Evolutionary conservation across 805 yeast species (phyloP).

Genomic region (Sugiyamaella chiloensis): DNA sequence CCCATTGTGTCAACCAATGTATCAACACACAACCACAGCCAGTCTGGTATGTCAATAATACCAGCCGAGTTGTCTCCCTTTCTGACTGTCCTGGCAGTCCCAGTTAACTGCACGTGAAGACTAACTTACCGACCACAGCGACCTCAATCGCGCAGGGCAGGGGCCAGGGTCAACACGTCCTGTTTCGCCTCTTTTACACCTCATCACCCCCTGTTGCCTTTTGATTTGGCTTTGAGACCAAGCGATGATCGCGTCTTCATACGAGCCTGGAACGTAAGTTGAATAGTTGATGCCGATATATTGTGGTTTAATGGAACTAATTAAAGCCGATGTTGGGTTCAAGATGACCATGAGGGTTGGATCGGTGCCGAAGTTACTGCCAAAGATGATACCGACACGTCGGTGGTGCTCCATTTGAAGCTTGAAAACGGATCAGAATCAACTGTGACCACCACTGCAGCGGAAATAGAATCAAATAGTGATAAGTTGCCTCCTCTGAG

Average conservation of each 20-base stretch:
- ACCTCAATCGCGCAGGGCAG: slow-evolving; percentile 5
- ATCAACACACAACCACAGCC: no score
- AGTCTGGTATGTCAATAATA: no score
- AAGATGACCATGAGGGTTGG: slow-evolving; percentile 73
- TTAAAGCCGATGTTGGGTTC: slow-evolving; percentile 71
- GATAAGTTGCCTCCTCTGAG: slow-evolving; percentile 74
- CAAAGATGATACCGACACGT: slow-evolving; percentile 41
- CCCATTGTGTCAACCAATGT: no score
- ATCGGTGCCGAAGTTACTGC: slow-evolving; percentile 60
- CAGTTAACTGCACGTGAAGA: slow-evolving; percentile 3
- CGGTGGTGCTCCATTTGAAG: slow-evolving; percentile 48
- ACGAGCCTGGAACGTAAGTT: slow-evolving; percentile 55
- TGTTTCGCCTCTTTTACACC: slow-evolving; percentile 8
- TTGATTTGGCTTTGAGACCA: not conserved
- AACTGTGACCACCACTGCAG: slow-evolving; percentile 25
- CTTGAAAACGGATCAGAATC: slow-evolving; percentile 45
- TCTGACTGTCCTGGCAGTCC: no score
- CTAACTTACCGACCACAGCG: no score
- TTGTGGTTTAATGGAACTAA: no score
- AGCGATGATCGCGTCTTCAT: slow-evolving; percentile 39
- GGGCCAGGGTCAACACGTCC: slow-evolving; percentile 6
- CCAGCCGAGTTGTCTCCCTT: no score
- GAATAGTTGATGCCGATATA: no score
- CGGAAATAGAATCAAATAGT: slow-evolving; percentile 40
- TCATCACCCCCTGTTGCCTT: slow-evolving; percentile 8